Base-by-base conservation (phyloP, 176 grass and related monocot species). In the Bromus sterilis region DNA sequence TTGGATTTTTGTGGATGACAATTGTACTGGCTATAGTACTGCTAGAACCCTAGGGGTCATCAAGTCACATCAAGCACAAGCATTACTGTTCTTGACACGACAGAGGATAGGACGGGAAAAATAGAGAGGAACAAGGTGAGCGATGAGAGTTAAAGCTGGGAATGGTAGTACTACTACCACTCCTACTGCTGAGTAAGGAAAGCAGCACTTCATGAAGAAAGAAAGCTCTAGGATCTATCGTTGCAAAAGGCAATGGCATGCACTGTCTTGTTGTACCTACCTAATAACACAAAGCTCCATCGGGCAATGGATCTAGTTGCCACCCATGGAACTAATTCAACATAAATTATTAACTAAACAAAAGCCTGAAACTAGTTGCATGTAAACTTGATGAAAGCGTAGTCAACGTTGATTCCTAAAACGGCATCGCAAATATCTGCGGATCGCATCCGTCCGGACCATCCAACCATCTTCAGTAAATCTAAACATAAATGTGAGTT, bases 61-160 rank as follows among this genome's bases (percentile, higher is more conserved):
- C 83, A 78, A 7, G 83, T 82, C 88, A 82, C 88, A 67, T 83
- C 88, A 60, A 57, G 74, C 74, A 79, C 59, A 82, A 90, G 82
- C 74, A 86, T 86, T 82, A 66, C 83, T 86, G 65, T 82, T 46
- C 72, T 82, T 82, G 79, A 86, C 36, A 78, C 20, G 74, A 82
- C 73, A 73, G 46, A 71, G 77, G 24, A 40, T 62, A 51, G 25
- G 30, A 32, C 68, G 48, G 70, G 66, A n/a, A n/a, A n/a, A n/a
- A n/a, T n/a, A 64, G 67, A 71, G 36, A 30, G 12, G 9, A 76
- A 46, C 66, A 74, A 53, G 73, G 12, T 64, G 65, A 48, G 56
- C 26, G 83, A 81, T 71, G 71, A 58, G 48, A 80, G 24, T 77
- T 82, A 89, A 89, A 89, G 83, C 72, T 46, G 78, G 43, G 82